phyloP scores from a whole-genome alignment of 2,329 filamentous ascomycete genomes.

The Cercospora zeae-maydis region DNA sequence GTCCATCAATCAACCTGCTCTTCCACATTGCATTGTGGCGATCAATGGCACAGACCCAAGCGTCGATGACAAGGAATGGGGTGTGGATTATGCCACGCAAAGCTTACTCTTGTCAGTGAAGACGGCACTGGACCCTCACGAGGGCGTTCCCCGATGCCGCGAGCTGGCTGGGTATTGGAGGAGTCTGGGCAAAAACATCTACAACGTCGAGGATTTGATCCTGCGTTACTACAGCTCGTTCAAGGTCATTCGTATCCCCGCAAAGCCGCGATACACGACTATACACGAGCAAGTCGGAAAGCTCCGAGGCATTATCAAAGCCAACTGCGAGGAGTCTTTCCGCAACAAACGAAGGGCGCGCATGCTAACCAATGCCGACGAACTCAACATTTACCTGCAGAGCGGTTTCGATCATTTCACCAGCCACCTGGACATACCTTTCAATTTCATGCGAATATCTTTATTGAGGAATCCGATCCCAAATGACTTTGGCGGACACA shows the following conservation, averaged over 20 bases:
- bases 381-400: slow-evolving; percentile 49
- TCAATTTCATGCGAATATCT: slow-evolving; percentile 51
- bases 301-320: slow-evolving; percentile 44
- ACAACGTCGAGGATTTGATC: slow-evolving; percentile 47
- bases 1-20: slow-evolving; percentile 53
- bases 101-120: slow-evolving; percentile 35
- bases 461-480: slow-evolving; percentile 46
- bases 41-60: slow-evolving; percentile 39
- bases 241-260: slow-evolving; percentile 48
- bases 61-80: slow-evolving; percentile 37
- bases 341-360: slow-evolving; percentile 44
- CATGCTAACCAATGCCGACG: slow-evolving; percentile 48
- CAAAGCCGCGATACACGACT: slow-evolving; percentile 45
- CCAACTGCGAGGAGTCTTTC: slow-evolving; percentile 42
- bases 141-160: slow-evolving; percentile 35
- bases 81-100: slow-evolving; percentile 35
- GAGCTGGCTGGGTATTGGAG: slow-evolving; percentile 46
- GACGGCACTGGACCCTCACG: slow-evolving; percentile 31
- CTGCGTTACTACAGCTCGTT: slow-evolving; percentile 51
- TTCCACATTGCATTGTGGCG: slow-evolving; percentile 55
- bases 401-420: slow-evolving; percentile 52
- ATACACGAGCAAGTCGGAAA: slow-evolving; percentile 50
- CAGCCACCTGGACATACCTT: slow-evolving; percentile 44
- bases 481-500: slow-evolving; percentile 49
- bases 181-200: slow-evolving; percentile 41